Evolutionary conservation across 2,329 filamentous ascomycete genomes (phyloP).

Genomic region (Trichothecium roseum): DNA sequence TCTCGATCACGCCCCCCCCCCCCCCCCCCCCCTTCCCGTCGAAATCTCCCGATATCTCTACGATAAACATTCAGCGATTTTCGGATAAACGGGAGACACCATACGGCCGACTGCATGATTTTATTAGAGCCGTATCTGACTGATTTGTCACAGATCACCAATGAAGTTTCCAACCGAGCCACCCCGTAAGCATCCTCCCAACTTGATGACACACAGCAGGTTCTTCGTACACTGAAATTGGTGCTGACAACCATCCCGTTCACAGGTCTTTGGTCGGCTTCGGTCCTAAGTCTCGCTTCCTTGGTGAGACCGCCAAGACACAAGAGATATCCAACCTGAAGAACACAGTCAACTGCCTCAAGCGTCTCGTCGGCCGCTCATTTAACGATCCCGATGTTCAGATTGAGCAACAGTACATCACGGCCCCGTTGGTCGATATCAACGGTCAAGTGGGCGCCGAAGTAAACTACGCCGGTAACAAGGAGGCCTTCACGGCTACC

Average conservation of each 20-base stretch:
- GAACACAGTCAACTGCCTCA: slow-evolving; percentile 90
- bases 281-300: slow-evolving; percentile 83
- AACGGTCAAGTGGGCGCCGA: slow-evolving; percentile 92
- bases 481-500: slow-evolving; percentile 88
- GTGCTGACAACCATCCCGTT: slow-evolving; percentile 1
- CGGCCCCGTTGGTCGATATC: slow-evolving; percentile 76
- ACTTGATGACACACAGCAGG: not conserved
- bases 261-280: slow-evolving; percentile 85
- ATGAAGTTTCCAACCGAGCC: slow-evolving; percentile 96
- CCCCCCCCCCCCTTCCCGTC: slow-evolving; percentile 3
- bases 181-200: slow-evolving; percentile 69
- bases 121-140: too few species aligned
- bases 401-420: slow-evolving; percentile 86
- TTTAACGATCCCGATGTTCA: slow-evolving; percentile 86
- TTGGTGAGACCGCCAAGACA: slow-evolving; percentile 93
- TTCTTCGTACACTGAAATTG: not conserved
- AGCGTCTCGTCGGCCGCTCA: slow-evolving; percentile 80
- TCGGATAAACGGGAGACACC: too few species aligned
- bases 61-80: too few species aligned
- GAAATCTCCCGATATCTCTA: too few species aligned
- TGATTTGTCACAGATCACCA: slow-evolving; percentile 71
- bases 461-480: slow-evolving; percentile 87
- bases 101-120: too few species aligned
- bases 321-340: slow-evolving; percentile 99
- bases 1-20: slow-evolving; percentile 3